A percentile compares a stretch with the other conserved stretches of the same genome.
These are phyloP conservation scores for Sporothrix curviconia DNA, from an alignment of 2,329 filamentous ascomycete genomes.

Conservation along the genomic window DNA sequence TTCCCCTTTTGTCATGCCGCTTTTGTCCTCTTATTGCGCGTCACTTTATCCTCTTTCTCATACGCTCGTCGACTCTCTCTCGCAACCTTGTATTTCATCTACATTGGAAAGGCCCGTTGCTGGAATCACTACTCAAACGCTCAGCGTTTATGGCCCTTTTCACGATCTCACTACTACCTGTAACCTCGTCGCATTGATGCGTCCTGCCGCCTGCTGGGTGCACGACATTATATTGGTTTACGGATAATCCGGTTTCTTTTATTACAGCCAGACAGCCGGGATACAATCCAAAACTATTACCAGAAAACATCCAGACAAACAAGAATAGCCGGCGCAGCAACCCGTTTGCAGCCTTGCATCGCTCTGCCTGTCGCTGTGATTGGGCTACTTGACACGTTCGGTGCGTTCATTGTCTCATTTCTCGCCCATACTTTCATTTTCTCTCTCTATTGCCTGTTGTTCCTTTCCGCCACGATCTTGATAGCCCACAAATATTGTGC, in stretches of 20 bases:
- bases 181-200: background rate
- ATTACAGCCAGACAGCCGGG: constrained; percentile 6
- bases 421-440: background rate
- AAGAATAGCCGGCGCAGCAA: constrained; percentile 5
- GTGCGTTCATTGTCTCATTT: no score
- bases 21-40: no score
- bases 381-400: no score
- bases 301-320: constrained; percentile 3
- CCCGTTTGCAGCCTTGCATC: background rate
- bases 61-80: no score
- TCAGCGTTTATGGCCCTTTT: no score
- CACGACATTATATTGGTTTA: background rate
- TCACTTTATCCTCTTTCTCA: no score
- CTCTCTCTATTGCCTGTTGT: background rate
- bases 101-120: no score
- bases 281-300: no score
- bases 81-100: no score
- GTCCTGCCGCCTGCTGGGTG: background rate
- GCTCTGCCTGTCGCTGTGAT: background rate
- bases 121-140: no score
- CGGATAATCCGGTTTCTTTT: background rate
- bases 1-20: no score
- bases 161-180: no score
- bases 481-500: background rate
- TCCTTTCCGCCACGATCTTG: background rate